Evolutionary conservation across 805 yeast genomes (phyloP).

Genomic region (Cyberlindnera bimundalis): DNA sequence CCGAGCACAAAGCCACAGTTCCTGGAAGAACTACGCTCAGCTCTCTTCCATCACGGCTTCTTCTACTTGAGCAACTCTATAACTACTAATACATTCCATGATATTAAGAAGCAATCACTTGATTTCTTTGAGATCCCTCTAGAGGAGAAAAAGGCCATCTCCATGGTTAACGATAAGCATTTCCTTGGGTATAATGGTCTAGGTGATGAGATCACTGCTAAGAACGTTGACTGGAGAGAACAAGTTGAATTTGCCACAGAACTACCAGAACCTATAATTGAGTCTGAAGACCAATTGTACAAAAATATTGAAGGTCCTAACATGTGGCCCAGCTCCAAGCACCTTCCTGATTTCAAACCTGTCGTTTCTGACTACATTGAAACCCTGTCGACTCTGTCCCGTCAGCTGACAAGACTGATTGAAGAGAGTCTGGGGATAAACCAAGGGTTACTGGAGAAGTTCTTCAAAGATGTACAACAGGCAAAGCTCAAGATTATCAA

Average conservation of each 20-base stretch:
- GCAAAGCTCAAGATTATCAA: constrained; percentile 42
- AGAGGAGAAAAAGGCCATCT: constrained; percentile 36
- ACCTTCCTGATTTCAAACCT: constrained; percentile 35
- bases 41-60: constrained; percentile 45
- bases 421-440: constrained; percentile 54
- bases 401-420: constrained; percentile 42
- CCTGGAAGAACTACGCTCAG: constrained; percentile 40
- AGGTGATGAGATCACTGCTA: constrained; percentile 45
- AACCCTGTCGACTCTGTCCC: constrained; percentile 43
- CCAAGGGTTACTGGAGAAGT: constrained; percentile 40
- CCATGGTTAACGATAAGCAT: constrained; percentile 41
- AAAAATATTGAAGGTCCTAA: constrained; percentile 46
- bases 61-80: constrained; percentile 44
- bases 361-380: constrained; percentile 35
- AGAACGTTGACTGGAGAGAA: constrained; percentile 46
- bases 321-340: constrained; percentile 38
- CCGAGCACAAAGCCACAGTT: constrained; percentile 34
- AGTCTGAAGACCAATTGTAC: constrained; percentile 31
- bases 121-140: constrained; percentile 40
- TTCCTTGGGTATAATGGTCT: constrained; percentile 44
- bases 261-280: constrained; percentile 38
- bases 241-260: constrained; percentile 49
- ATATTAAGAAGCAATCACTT: constrained; percentile 31
- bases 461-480: constrained; percentile 44
- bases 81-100: constrained; percentile 24